Conservation (phyloP, 1,284 basidiomycete species). For the Cryptococcus jaspeensis region DNA sequence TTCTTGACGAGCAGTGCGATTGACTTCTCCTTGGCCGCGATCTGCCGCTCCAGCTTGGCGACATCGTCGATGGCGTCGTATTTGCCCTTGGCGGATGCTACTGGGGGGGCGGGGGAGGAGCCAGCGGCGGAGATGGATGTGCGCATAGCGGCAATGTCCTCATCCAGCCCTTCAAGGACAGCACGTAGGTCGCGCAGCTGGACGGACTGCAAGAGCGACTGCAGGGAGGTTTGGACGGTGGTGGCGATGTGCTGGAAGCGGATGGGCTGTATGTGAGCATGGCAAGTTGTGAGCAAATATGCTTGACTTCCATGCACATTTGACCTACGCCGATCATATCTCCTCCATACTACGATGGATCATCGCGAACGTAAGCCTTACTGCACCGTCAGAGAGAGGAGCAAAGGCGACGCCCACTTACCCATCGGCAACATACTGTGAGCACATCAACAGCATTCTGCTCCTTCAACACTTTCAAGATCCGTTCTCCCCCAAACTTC, state of each 20-base stretch:
- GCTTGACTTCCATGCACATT: background rate
- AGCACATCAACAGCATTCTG: conserved; percentile 42
- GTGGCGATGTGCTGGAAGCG: conserved; percentile 47
- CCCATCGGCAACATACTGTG: conserved; percentile 44
- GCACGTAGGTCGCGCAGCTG: conserved; percentile 34
- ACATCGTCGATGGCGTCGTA: conserved; percentile 40
- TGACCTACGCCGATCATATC: conserved; percentile 45
- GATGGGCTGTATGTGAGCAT: conserved; percentile 30
- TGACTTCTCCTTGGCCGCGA: conserved; percentile 40
- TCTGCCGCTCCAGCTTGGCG: conserved; percentile 36
- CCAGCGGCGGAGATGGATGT: conserved; percentile 2
- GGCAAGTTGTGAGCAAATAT: background rate
- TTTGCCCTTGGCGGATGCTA: conserved; percentile 14
- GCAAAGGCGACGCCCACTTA: conserved; percentile 14
- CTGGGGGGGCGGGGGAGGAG: background rate
- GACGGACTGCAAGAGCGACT: conserved; percentile 28
- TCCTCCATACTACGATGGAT: conserved; percentile 35
- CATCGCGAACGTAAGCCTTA: background rate
- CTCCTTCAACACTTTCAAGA: conserved; percentile 37
- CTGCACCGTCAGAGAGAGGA: background rate
- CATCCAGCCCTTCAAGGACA: conserved; percentile 35
- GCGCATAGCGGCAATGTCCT: conserved; percentile 36
- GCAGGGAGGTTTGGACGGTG: conserved; percentile 36
- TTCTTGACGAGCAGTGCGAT: conserved; percentile 32
- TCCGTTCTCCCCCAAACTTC: conserved; percentile 45